Evolutionary conservation across 768 basidiomycete genomes (phyloP).

Genomic region (Vishniacozyma victoriae): DNA sequence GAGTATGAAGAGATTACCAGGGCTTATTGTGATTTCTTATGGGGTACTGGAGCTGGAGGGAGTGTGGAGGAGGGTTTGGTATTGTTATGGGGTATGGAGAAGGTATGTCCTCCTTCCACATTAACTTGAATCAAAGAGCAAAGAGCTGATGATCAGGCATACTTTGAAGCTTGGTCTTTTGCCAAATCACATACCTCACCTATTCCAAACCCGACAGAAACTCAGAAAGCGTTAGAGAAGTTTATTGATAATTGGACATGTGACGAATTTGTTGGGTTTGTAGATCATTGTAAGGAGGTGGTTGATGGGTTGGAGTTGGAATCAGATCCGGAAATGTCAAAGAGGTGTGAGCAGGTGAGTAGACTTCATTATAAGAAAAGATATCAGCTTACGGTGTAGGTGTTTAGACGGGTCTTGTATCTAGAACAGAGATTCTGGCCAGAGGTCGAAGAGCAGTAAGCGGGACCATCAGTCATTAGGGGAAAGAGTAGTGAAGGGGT

Average conservation of each 20-base stretch:
- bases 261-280: constrained; percentile 42
- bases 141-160: constrained; percentile 52
- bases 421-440: constrained; percentile 33
- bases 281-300: constrained; percentile 29
- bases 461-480: too few relatives aligned
- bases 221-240: constrained; percentile 45
- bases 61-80: constrained; percentile 61
- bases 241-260: constrained; percentile 62
- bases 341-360: constrained; percentile 21
- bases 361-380: neutral
- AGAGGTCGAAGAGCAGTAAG: neutral
- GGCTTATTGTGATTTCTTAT: constrained; percentile 69
- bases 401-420: constrained; percentile 17
- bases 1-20: constrained; percentile 54
- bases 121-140: neutral
- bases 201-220: constrained; percentile 29
- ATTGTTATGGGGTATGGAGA: constrained; percentile 75
- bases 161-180: constrained; percentile 63
- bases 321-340: neutral
- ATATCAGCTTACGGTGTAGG: constrained; percentile 3
- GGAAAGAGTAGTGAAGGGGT: too few relatives aligned
- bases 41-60: constrained; percentile 51
- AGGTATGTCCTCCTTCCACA: constrained; percentile 49
- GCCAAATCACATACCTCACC: constrained; percentile 42
- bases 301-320: constrained; percentile 41